Base-by-base conservation (phyloP, 2,329 filamentous ascomycete species). In the Alternaria ventricosa region DNA sequence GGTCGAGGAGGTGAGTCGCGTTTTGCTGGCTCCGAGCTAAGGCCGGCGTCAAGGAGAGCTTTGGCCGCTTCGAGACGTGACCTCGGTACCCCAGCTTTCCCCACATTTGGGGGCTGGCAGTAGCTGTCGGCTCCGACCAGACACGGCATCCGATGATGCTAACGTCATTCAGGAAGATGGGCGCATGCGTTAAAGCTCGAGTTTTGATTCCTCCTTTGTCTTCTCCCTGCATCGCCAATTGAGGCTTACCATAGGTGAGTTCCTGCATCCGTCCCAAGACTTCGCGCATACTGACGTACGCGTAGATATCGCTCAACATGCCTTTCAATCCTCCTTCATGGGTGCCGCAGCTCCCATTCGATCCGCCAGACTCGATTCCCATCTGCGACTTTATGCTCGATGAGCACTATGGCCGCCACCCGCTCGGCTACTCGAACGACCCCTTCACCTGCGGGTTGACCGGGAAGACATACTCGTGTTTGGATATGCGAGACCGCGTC, bases 401-500 rank as follows among this genome's bases (percentile, higher is more conserved):
- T 71, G 92, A 95, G 71, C 81, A 85, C 49, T 87, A 92, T 73
- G 92, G 92, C 36, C 88, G 92, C 50, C 80, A 83, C 55, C 85
- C 92, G 10, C 80, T 92, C 10, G 84, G 86, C 30, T 83, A 87
- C 65, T 90, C 92, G 20, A 84, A 84, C 49, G 86, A 90, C 58
- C 91, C 92, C 1, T 96, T 91, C 80, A 93, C 90, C 33, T 95
- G 92, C 74, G 93, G 92, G 18, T 70, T 95, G 30, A 89, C 89
- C 1, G 92, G 92, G 54, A 89, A 87, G 76, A 86, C 88, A 4
- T 92, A 90, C 78, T 87, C 87, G 8, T 84, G 86, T 7, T 70
- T 83, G 28, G 87, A 95, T 70, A 86, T 93, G 47, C 86, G 86
- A 55, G 84, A 89, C 60, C 86, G 91, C 22, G 87, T 91, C 10